Percentiles rank a stretch among this genome's conserved stretches.
These are phyloP conservation scores for Adansonia gregorii DNA, from an alignment of 441 rosid species.

Conservation along the genomic window DNA sequence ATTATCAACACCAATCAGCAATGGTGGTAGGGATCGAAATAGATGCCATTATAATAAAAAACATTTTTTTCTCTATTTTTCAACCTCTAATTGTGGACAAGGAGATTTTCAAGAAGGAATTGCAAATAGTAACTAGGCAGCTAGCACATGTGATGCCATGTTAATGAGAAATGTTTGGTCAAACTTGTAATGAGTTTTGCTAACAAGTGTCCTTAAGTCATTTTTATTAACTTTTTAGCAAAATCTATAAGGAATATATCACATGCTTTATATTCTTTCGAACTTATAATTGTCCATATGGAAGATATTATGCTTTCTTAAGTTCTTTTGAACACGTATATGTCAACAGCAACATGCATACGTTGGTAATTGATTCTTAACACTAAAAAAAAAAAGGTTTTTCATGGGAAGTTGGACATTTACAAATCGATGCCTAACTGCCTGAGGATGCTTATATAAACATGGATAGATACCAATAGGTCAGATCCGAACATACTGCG, in stretches of 20 bases:
- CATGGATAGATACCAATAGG: neutral
- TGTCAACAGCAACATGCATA: no score
- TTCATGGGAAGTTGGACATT: neutral
- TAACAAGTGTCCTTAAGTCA: no score
- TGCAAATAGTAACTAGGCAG: neutral
- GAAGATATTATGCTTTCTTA: no score
- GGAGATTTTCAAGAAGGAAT: neutral
- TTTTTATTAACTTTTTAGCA: no score
- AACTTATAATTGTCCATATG: no score
- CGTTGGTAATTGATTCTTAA: neutral
- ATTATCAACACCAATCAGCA: neutral
- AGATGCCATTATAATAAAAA: neutral
- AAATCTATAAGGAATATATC: no score
- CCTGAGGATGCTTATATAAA: neutral
- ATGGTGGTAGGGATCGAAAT: neutral
- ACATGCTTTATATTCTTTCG: no score
- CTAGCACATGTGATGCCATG: no score
- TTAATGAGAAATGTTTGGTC: neutral
- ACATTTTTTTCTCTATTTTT: neutral
- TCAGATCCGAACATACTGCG: constrained; percentile 8
- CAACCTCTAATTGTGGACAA: neutral
- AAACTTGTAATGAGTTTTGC: no score
- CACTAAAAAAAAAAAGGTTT: neutral
- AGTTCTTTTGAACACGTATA: no score
- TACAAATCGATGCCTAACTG: neutral